Conservation (phyloP, 352 stramenopile genomes). For the Globisporangium okanoganense region DNA sequence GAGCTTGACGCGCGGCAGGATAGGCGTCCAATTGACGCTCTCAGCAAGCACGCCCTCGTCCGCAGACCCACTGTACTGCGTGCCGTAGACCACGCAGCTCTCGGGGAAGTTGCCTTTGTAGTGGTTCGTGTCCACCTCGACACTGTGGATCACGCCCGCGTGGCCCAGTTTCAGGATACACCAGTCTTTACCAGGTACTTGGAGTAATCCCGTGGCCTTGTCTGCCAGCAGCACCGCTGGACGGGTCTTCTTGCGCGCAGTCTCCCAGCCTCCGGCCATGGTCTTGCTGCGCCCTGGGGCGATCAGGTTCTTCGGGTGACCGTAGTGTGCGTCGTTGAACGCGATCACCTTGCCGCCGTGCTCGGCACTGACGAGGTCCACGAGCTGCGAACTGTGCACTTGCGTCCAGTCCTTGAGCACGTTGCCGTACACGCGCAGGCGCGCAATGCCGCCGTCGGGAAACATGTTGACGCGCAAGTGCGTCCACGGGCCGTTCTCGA, state of each 20-base stretch:
- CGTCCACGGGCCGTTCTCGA: constrained; percentile 57
- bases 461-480: constrained; percentile 92
- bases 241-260: constrained; percentile 86
- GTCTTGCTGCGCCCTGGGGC: constrained; percentile 78
- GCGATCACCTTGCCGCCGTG: constrained; percentile 83
- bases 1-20: constrained; percentile 87
- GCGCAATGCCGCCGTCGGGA: constrained; percentile 91
- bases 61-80: constrained; percentile 35
- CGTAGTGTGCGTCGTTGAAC: constrained; percentile 95
- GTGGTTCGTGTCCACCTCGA: constrained; percentile 93
- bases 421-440: constrained; percentile 79
- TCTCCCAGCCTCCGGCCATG: constrained; percentile 95
- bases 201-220: constrained; percentile 36
- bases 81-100: constrained; percentile 79
- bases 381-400: constrained; percentile 39
- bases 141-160: constrained; percentile 49
- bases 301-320: constrained; percentile 92
- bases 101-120: constrained; percentile 96
- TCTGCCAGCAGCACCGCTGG: constrained; percentile 65
- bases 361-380: constrained; percentile 85
- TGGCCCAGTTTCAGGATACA: constrained; percentile 89
- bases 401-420: constrained; percentile 64
- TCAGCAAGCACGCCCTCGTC: constrained; percentile 34
- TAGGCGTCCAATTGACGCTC: constrained; percentile 71
- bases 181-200: constrained; percentile 89